Base-by-base conservation (phyloP, 495 filamentous ascomycete species). In the Hypoxylon lienhwacheense region DNA sequence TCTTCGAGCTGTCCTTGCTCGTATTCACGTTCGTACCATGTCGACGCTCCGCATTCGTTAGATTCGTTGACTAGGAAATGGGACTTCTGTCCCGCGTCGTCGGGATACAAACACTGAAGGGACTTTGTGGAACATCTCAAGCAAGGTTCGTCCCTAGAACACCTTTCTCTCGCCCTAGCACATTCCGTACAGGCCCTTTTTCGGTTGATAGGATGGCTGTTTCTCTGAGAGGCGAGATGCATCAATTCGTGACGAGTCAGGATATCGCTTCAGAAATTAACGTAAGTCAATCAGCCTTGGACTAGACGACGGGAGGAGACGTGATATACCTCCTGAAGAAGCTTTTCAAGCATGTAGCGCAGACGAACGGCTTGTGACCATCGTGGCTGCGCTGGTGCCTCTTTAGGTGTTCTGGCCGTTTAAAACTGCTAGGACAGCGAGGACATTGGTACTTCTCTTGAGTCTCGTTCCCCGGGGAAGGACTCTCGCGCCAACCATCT, bases 321-420 rank as follows among this genome's bases (percentile, higher is more conserved):
- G 35, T 47, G 41, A 32, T 61, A 68, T 59, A 81, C 75, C 73
- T 81, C 64, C 75, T 72, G 14, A 84, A 84, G 64, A 89, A 89
- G 50, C 85, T 79, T 41, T 86, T 81, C 17, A 78, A 76, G 65
- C 86, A 89, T 55, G 82, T 77, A 6, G 77, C 69, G 59, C 86
- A 89, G 55, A 83, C 79, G 58, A 87, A 87, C 0, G 81, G 82
- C 57, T 85, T 85, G 64, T 85, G 83, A 51, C 84, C 85, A 1
- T 82, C 83, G 62, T 89, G 86, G 37, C 84, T 85, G 31, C 85
- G 78, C 53, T 86, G 73, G 67, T 89, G 85, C 22, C 86, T 76
- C 67, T 87, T 89, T 32, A 89, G 65, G 68, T 89, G 85, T 61
- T 89, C 86, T 12, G 83, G 76, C 59, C 86, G 70, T 31, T 83